These are phyloP conservation scores for Candolleomyces efflorescens DNA, from an alignment of 768 basidiomycete species.

Conservation along the genomic window DNA sequence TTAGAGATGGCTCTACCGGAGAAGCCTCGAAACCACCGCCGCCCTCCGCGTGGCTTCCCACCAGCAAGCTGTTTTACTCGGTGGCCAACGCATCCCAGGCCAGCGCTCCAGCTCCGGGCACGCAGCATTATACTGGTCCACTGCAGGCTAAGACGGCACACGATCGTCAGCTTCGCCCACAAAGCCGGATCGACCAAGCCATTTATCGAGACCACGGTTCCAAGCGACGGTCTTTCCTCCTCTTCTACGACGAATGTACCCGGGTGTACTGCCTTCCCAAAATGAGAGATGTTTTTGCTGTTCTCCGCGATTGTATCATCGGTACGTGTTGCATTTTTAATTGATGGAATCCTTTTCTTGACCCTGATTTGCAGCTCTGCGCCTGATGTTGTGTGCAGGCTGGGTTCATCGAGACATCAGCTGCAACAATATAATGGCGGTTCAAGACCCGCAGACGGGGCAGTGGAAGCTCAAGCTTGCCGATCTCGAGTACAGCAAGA, in stretches of 20 bases:
- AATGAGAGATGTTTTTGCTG: neutral
- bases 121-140: too few relatives aligned
- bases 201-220: neutral
- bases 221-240: neutral
- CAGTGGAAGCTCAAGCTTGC: constrained; percentile 4
- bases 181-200: too few relatives aligned
- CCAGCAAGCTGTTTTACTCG: too few relatives aligned
- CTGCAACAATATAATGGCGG: constrained; percentile 8
- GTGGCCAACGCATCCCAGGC: too few relatives aligned
- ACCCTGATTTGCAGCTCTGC: constrained; percentile 3
- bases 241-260: neutral
- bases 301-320: neutral
- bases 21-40: too few relatives aligned
- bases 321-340: neutral
- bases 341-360: neutral
- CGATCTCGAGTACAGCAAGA: neutral
- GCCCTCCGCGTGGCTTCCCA: too few relatives aligned
- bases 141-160: too few relatives aligned
- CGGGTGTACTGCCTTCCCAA: neutral
- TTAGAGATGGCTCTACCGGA: too few relatives aligned
- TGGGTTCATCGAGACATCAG: constrained; percentile 11
- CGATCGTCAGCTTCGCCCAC: too few relatives aligned
- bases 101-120: too few relatives aligned
- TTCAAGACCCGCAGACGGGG: neutral
- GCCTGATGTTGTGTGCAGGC: neutral